These are phyloP conservation scores for Ganoderma lucidum DNA, from an alignment of 1,284 basidiomycete genomes.

Conservation along the genomic window DNA sequence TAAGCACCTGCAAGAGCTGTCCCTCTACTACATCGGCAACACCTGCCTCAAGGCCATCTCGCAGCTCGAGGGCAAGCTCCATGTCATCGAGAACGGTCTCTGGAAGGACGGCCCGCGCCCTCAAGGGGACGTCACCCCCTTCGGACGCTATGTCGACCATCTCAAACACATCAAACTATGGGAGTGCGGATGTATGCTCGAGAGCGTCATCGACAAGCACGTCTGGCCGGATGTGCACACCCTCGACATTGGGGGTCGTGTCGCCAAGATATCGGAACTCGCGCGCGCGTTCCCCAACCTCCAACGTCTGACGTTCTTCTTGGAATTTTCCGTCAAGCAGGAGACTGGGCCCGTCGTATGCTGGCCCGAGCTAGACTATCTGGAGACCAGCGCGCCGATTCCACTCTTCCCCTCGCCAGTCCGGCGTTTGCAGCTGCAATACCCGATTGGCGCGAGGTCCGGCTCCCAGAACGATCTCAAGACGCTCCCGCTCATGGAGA, in stretches of 20 bases:
- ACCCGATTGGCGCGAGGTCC: constrained; percentile 27
- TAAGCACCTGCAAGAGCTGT: constrained; percentile 29
- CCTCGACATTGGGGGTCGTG: constrained; percentile 36
- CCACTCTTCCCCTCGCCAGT: constrained; percentile 34
- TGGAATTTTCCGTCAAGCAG: constrained; percentile 36
- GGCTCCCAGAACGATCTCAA: constrained; percentile 31
- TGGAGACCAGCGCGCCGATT: constrained; percentile 35
- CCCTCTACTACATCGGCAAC: constrained; percentile 37
- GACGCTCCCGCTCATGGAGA: constrained; percentile 32
- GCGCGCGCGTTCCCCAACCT: constrained; percentile 36
- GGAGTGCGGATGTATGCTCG: constrained; percentile 38
- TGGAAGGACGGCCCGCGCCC: constrained; percentile 38
- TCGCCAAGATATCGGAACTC: constrained; percentile 33
- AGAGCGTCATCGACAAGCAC: constrained; percentile 32
- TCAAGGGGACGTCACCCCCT: constrained; percentile 34
- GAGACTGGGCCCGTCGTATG: constrained; percentile 31
- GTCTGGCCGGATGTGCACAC: constrained; percentile 33
- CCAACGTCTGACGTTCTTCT: constrained; percentile 34
- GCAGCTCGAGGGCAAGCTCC: constrained; percentile 30
- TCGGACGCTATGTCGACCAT: constrained; percentile 30
- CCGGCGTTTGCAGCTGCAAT: constrained; percentile 34
- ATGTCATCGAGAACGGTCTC: constrained; percentile 35
- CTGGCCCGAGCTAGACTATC: constrained; percentile 35
- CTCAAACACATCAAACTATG: constrained; percentile 34
- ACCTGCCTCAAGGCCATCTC: constrained; percentile 35